These are phyloP conservation scores for Triangularia setosa DNA, from an alignment of 2,329 filamentous ascomycete species.

Conservation along the genomic window DNA sequence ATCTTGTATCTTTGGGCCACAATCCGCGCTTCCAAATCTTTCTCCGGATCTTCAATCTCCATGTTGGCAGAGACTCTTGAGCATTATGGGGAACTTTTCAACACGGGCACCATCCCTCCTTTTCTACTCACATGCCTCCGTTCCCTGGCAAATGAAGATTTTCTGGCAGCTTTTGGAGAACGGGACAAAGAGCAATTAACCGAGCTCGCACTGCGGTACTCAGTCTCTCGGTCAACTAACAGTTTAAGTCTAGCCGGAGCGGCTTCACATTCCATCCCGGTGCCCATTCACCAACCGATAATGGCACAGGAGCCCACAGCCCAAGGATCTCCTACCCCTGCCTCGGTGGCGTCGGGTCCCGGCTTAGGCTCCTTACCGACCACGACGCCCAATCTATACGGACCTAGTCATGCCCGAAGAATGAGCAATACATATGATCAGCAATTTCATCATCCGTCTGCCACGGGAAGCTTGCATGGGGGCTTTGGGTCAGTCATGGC, in stretches of 20 bases:
- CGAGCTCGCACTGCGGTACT: slow-evolving; percentile 7
- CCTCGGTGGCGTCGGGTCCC: not conserved
- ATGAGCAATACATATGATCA: not conserved
- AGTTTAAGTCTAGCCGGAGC: slow-evolving; percentile 2
- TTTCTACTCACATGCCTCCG: slow-evolving; percentile 25
- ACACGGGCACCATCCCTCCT: slow-evolving; percentile 26
- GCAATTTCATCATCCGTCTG: not conserved
- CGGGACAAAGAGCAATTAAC: slow-evolving; percentile 1
- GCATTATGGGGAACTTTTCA: slow-evolving; percentile 26
- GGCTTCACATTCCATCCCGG: not conserved
- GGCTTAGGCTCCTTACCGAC: not conserved
- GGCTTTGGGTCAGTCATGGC: not conserved
- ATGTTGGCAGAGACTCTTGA: slow-evolving; percentile 24
- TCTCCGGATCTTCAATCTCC: slow-evolving; percentile 12
- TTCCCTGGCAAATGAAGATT: slow-evolving; percentile 21
- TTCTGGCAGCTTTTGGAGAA: slow-evolving; percentile 4
- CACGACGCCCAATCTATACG: not conserved
- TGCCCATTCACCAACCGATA: not conserved
- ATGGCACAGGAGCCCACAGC: not conserved
- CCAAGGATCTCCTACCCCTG: not conserved
- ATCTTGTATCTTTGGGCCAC: slow-evolving; percentile 28
- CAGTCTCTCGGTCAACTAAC: not conserved
- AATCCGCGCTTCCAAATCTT: slow-evolving; percentile 19
- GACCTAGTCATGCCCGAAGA: not conserved
- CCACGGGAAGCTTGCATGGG: not conserved